Percentiles rank a stretch among this genome's conserved stretches.
phyloP scores from a whole-genome alignment of 352 stramenopile genomes.

The Globisporangium sylvaticum region DNA sequence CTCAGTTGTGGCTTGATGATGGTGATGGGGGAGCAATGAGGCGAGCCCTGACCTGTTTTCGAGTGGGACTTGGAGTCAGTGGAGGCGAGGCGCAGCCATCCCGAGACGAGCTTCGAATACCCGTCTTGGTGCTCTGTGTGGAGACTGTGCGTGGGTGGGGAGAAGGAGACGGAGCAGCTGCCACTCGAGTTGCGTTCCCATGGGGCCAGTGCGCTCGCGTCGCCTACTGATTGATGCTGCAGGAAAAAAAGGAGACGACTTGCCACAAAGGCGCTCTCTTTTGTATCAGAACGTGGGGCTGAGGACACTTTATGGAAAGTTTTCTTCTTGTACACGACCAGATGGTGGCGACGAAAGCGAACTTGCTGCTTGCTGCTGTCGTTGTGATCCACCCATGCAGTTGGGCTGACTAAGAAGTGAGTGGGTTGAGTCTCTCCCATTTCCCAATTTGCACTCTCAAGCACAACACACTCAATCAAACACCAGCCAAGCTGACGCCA shows the following conservation, averaged over 20 bases:
- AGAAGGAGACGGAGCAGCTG: constrained; percentile 1
- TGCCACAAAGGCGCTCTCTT: background rate
- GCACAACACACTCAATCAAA: too few relatives aligned
- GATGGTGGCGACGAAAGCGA: background rate
- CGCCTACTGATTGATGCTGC: background rate
- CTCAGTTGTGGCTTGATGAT: background rate
- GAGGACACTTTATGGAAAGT: constrained; percentile 1
- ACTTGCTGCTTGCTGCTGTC: background rate
- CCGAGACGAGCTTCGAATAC: background rate
- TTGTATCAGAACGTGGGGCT: background rate
- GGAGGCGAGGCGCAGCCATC: background rate
- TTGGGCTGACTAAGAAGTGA: background rate
- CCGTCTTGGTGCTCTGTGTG: too few relatives aligned
- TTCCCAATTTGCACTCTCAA: constrained; percentile 5
- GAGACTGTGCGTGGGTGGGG: background rate
- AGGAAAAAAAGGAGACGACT: background rate
- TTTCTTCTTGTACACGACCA: background rate
- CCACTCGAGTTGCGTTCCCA: background rate
- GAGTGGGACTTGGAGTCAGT: constrained; percentile 4
- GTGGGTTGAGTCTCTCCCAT: background rate
- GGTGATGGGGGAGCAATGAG: background rate
- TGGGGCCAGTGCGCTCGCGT: background rate
- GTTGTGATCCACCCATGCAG: background rate
- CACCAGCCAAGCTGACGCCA: background rate
- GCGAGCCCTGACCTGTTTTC: background rate